These are phyloP conservation scores for Salisapilia sapeloensis DNA, from an alignment of 352 stramenopile species.

Conservation along the genomic window DNA sequence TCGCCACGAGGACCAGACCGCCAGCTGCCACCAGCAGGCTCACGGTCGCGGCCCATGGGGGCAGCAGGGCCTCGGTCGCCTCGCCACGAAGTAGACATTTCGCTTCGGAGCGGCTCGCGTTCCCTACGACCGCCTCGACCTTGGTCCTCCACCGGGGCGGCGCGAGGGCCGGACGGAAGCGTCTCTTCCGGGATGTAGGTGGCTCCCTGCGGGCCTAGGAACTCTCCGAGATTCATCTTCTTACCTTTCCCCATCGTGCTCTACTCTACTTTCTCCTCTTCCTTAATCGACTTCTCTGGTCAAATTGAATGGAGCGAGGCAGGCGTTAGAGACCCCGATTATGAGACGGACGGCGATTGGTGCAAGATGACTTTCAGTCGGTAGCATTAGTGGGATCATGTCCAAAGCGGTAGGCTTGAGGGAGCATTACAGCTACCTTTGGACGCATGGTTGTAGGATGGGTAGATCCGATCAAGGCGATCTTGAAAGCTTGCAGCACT, in stretches of 20 bases:
- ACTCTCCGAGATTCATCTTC: constrained; percentile 60
- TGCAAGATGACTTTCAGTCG: too few species aligned
- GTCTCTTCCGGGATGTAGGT: constrained; percentile 36
- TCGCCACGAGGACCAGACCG: constrained; percentile 9
- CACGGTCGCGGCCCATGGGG: constrained; percentile 9
- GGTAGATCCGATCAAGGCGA: too few species aligned
- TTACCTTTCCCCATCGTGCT: constrained; percentile 31
- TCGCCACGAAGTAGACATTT: constrained; percentile 33
- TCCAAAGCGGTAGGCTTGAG: too few species aligned
- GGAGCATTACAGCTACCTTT: too few species aligned
- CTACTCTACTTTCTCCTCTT: constrained; percentile 9
- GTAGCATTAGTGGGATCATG: too few species aligned
- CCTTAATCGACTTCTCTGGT: too few species aligned
- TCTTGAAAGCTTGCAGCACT: too few species aligned
- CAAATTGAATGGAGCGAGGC: too few species aligned
- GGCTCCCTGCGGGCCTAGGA: constrained; percentile 43
- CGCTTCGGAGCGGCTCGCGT: constrained; percentile 21
- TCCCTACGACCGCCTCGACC: constrained; percentile 11
- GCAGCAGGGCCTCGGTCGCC: constrained; percentile 24
- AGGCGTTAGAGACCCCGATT: too few species aligned
- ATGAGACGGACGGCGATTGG: too few species aligned
- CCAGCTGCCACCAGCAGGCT: constrained; percentile 9
- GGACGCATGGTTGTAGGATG: too few species aligned
- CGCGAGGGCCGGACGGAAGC: constrained; percentile 35
- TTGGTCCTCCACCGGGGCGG: too few species aligned